phyloP scores from a whole-genome alignment of 208 protist genomes.

The Wallacemonas collosoma region DNA sequence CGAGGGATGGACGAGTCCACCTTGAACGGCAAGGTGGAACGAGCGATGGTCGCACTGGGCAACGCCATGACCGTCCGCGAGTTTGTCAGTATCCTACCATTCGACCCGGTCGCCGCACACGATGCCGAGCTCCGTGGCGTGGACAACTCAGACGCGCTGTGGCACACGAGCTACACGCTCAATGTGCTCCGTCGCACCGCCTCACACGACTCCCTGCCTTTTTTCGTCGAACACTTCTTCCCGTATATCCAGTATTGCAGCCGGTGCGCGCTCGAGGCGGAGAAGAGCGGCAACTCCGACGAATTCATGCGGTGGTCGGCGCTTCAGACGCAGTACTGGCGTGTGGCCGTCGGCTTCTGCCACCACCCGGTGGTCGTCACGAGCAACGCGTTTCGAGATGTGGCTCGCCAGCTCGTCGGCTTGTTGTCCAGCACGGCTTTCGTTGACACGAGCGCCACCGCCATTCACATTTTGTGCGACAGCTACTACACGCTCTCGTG shows the following conservation, averaged over 20 bases:
- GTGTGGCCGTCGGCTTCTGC: slow-evolving; percentile 79
- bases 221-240: slow-evolving; percentile 79
- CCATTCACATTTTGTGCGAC: slow-evolving; percentile 77
- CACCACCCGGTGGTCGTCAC: slow-evolving; percentile 76
- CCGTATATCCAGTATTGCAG: slow-evolving; percentile 77
- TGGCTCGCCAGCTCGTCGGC: slow-evolving; percentile 82
- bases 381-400: slow-evolving; percentile 68
- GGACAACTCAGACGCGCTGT: slow-evolving; percentile 43
- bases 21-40: slow-evolving; percentile 78
- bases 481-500: slow-evolving; percentile 60
- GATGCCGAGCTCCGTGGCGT: slow-evolving; percentile 40
- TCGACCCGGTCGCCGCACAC: slow-evolving; percentile 68
- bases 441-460: slow-evolving; percentile 75
- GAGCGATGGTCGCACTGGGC: slow-evolving; percentile 67
- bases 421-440: slow-evolving; percentile 55
- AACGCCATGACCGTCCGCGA: slow-evolving; percentile 77
- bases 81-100: slow-evolving; percentile 73
- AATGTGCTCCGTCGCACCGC: slow-evolving; percentile 74
- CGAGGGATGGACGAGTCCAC: slow-evolving; percentile 74
- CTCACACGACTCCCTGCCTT: slow-evolving; percentile 82
- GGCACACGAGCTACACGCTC: slow-evolving; percentile 80
- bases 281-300: slow-evolving; percentile 45
- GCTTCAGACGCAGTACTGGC: slow-evolving; percentile 78
- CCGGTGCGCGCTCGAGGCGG: slow-evolving; percentile 47
- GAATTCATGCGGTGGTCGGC: slow-evolving; percentile 66